These are phyloP conservation scores for Peronospora farinosa DNA, from an alignment of 352 stramenopile species.

Conservation along the genomic window DNA sequence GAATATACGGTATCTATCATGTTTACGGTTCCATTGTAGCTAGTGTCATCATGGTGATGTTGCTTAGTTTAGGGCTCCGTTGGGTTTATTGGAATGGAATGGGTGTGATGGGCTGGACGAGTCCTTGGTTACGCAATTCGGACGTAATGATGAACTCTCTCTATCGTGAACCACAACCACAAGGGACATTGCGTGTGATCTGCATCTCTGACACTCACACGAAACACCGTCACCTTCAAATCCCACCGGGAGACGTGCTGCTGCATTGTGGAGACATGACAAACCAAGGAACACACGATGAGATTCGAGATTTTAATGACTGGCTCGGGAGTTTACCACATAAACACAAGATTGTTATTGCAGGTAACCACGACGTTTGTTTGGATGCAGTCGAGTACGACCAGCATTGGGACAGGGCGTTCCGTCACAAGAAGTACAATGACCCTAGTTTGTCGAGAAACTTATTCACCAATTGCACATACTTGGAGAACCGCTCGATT, in stretches of 20 bases:
- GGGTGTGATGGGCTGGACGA: conserved; percentile 50
- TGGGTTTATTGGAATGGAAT: conserved; percentile 64
- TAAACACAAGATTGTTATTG: conserved; percentile 69
- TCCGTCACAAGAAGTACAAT: conserved; percentile 54
- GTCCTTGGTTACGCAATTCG: conserved; percentile 40
- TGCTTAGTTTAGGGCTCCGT: conserved; percentile 24
- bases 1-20: conserved; percentile 15
- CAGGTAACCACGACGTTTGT: conserved; percentile 77
- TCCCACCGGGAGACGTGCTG: conserved; percentile 75
- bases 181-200: conserved; percentile 59
- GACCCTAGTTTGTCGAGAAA: conserved; percentile 42
- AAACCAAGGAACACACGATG: conserved; percentile 56
- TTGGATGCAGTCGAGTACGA: conserved; percentile 69
- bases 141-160: conserved; percentile 25
- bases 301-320: conserved; percentile 70
- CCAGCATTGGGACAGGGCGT: conserved; percentile 54
- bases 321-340: conserved; percentile 77
- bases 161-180: conserved; percentile 34
- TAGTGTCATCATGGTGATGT: conserved; percentile 11
- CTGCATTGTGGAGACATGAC: conserved; percentile 90
- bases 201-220: conserved; percentile 81
- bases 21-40: conserved; percentile 24
- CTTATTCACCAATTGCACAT: conserved; percentile 67
- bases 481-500: conserved; percentile 66
- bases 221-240: conserved; percentile 58